Evolutionary conservation across 139 green algal species (phyloP).

Genomic region (Coccomyxa sp.): DNA sequence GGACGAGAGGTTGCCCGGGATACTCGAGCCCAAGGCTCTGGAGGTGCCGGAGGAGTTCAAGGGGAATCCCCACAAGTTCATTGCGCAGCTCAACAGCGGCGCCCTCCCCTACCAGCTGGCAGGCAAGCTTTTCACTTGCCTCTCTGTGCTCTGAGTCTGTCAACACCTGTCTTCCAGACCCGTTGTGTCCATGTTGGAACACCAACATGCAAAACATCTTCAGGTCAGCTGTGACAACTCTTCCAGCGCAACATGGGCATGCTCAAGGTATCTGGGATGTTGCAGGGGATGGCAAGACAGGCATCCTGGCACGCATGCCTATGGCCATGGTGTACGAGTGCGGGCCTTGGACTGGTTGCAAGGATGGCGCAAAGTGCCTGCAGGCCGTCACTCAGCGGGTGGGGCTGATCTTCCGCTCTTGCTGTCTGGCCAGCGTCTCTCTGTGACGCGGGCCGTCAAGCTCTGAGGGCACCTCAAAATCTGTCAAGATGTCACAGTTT

Average conservation of each 20-base stretch:
- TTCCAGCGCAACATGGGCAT: too few relatives aligned
- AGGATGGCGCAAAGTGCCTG: slow-evolving; percentile 15
- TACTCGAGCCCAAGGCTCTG: neutral
- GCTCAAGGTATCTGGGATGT: too few relatives aligned
- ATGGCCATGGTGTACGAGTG: slow-evolving; percentile 41
- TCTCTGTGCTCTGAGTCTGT: too few relatives aligned
- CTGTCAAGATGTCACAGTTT: neutral
- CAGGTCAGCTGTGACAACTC: too few relatives aligned
- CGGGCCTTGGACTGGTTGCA: slow-evolving; percentile 34
- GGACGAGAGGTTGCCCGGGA: neutral
- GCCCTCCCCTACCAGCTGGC: slow-evolving; percentile 33
- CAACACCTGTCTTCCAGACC: too few relatives aligned
- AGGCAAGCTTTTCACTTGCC: neutral
- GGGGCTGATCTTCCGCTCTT: neutral
- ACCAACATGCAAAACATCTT: too few relatives aligned
- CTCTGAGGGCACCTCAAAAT: neutral
- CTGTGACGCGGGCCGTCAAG: too few relatives aligned
- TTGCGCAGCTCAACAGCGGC: slow-evolving; percentile 42
- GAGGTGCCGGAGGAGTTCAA: slow-evolving; percentile 15
- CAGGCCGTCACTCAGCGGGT: slow-evolving; percentile 28
- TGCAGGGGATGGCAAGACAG: neutral
- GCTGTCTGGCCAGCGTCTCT: neutral
- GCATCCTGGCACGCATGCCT: neutral
- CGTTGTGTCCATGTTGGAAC: too few relatives aligned
- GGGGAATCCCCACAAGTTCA: slow-evolving; percentile 23